These are phyloP conservation scores for Dactylellina haptotyla DNA, from an alignment of 2,329 filamentous ascomycete genomes.

Conservation along the genomic window DNA sequence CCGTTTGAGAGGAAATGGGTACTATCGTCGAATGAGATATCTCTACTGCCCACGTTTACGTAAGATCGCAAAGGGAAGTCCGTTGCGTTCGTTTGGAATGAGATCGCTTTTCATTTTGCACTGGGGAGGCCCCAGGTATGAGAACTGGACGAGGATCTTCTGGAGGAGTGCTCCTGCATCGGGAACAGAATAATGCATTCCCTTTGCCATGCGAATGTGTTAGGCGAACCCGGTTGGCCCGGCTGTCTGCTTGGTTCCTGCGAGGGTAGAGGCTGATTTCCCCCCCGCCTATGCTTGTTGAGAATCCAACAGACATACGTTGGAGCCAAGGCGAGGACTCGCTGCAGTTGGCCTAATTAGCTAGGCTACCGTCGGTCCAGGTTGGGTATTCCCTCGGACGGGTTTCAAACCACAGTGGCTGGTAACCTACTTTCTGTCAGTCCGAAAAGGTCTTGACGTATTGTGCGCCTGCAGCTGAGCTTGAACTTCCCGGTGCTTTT, in stretches of 20 bases:
- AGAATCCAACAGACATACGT: too few relatives aligned
- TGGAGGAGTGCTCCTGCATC: slow-evolving; percentile 24
- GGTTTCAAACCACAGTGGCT: slow-evolving; percentile 1
- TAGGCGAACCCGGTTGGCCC: slow-evolving; percentile 36
- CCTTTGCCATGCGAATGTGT: neutral
- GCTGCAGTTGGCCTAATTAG: slow-evolving; percentile 1
- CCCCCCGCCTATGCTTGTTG: slow-evolving; percentile 32
- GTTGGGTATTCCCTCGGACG: neutral
- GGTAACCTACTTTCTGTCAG: neutral
- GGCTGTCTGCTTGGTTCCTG: slow-evolving; percentile 8
- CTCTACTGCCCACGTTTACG: slow-evolving; percentile 25
- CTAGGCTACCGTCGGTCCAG: neutral
- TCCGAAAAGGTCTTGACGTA: neutral
- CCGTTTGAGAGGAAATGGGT: neutral
- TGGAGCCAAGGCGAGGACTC: neutral
- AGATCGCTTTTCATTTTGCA: too few relatives aligned
- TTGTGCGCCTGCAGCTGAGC: neutral
- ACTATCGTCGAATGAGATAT: neutral
- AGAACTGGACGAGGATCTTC: neutral
- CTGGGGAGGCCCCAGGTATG: neutral
- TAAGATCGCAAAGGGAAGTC: slow-evolving; percentile 1
- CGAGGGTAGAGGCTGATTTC: slow-evolving; percentile 1
- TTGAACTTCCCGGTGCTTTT: neutral
- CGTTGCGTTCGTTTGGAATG: neutral
- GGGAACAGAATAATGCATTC: neutral